These are phyloP conservation scores for Domatiomyces globalis DNA, from an alignment of 2,329 filamentous ascomycete species.

Conservation along the genomic window DNA sequence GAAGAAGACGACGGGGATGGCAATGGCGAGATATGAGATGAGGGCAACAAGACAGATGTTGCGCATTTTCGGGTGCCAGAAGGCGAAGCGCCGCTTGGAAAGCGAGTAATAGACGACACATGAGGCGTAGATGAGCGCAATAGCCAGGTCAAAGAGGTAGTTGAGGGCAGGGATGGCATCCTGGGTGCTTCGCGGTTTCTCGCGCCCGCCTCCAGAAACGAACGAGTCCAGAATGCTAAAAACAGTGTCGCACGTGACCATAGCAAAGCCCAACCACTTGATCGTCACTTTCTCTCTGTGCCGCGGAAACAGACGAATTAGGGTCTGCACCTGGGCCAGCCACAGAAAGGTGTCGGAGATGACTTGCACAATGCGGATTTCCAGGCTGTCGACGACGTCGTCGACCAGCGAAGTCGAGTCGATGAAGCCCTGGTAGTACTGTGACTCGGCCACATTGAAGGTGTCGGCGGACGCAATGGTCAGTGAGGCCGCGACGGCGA, in stretches of 20 bases:
- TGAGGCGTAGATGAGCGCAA: conserved; percentile 76
- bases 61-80: conserved; percentile 79
- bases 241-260: conserved; percentile 79
- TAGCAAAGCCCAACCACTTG: conserved; percentile 92
- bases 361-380: conserved; percentile 79
- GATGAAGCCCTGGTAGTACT: conserved; percentile 67
- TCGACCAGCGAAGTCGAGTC: conserved; percentile 63
- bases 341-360: conserved; percentile 94
- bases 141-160: conserved; percentile 76
- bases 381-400: conserved; percentile 66
- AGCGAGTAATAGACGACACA: conserved; percentile 89
- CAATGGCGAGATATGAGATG: conserved; percentile 64
- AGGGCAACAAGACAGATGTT: conserved; percentile 72
- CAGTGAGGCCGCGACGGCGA: conserved; percentile 61
- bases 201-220: conserved; percentile 37
- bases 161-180: conserved; percentile 83
- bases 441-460: conserved; percentile 65
- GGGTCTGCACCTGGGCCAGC: conserved; percentile 91
- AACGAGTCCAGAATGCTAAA: conserved; percentile 92
- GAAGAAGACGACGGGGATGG: conserved; percentile 86
- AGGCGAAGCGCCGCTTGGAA: conserved; percentile 84
- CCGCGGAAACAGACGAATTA: conserved; percentile 88
- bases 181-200: conserved; percentile 60
- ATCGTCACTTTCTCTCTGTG: conserved; percentile 97
- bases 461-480: conserved; percentile 90